These are phyloP conservation scores for Xylaria scruposa DNA, from an alignment of 495 filamentous ascomycete genomes.

Conservation along the genomic window DNA sequence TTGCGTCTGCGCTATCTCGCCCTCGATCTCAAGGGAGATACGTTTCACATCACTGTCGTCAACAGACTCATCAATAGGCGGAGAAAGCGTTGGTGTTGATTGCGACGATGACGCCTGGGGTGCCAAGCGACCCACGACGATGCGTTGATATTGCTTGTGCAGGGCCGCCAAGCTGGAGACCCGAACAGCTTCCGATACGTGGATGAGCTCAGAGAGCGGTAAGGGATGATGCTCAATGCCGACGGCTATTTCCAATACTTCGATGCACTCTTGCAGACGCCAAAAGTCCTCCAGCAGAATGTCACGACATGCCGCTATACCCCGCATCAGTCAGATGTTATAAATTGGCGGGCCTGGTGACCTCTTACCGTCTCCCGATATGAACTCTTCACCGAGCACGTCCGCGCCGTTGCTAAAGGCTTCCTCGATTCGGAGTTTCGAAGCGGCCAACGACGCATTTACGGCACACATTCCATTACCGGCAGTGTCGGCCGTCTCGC, in stretches of 20 bases:
- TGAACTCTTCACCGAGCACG: conserved; percentile 46
- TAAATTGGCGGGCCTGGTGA: neutral
- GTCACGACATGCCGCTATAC: conserved; percentile 39
- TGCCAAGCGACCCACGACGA: conserved; percentile 45
- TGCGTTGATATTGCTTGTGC: conserved; percentile 45
- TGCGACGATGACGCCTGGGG: conserved; percentile 41
- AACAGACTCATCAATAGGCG: conserved; percentile 16
- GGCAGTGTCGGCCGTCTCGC: conserved; percentile 18
- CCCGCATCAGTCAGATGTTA: conserved; percentile 10
- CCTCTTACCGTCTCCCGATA: conserved; percentile 46
- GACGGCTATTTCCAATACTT: conserved; percentile 32
- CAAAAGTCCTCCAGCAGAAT: conserved; percentile 35
- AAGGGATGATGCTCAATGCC: conserved; percentile 28
- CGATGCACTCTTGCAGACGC: conserved; percentile 38
- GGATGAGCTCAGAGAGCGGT: conserved; percentile 41
- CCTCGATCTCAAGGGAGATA: neutral
- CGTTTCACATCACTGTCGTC: conserved; percentile 21
- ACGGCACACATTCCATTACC: conserved; percentile 33
- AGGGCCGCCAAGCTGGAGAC: conserved; percentile 40
- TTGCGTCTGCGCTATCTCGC: conserved; percentile 13
- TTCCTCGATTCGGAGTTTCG: conserved; percentile 41
- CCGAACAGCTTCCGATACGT: conserved; percentile 43
- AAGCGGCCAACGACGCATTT: conserved; percentile 44
- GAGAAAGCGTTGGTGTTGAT: conserved; percentile 18
- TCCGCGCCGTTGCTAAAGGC: conserved; percentile 44